These are phyloP conservation scores for Coemansia sp. DNA, from an alignment of 192 early-diverging fungal genomes.

Conservation along the genomic window DNA sequence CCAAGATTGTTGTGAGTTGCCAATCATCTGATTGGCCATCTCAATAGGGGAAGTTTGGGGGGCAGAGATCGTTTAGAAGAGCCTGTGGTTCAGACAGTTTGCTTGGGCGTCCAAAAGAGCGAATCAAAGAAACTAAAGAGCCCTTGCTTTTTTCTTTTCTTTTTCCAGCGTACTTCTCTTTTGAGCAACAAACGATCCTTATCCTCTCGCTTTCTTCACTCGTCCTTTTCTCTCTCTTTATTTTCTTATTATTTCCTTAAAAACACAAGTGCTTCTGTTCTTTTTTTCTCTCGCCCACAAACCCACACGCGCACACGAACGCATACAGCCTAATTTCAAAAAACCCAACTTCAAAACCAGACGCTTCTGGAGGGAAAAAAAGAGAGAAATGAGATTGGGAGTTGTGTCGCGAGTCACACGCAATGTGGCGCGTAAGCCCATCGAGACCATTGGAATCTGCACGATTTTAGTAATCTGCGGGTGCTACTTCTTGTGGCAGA, in stretches of 20 bases:
- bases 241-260: background rate
- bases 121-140: background rate
- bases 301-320: background rate
- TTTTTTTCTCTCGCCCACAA: background rate
- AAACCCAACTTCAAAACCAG: background rate
- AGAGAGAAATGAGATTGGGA: background rate
- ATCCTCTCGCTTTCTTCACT: background rate
- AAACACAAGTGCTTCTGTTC: background rate
- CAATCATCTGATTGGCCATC: background rate
- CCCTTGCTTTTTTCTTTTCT: conserved; percentile 5
- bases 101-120: background rate
- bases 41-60: background rate
- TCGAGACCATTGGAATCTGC: conserved; percentile 73
- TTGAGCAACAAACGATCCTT: conserved; percentile 1
- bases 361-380: conserved; percentile 17
- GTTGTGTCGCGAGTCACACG: conserved; percentile 49
- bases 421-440: conserved; percentile 67
- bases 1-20: background rate
- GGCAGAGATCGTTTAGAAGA: background rate
- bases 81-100: background rate
- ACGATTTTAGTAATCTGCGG: conserved; percentile 71
- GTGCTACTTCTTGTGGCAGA: conserved; percentile 75
- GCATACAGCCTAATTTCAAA: background rate
- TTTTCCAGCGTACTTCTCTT: conserved; percentile 1
- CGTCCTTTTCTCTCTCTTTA: conserved; percentile 2